Evolutionary conservation across 1,284 basidiomycete genomes (phyloP), one percentile per base, ranked within the genome.

Genomic region (Termitomyces sp.): DNA sequence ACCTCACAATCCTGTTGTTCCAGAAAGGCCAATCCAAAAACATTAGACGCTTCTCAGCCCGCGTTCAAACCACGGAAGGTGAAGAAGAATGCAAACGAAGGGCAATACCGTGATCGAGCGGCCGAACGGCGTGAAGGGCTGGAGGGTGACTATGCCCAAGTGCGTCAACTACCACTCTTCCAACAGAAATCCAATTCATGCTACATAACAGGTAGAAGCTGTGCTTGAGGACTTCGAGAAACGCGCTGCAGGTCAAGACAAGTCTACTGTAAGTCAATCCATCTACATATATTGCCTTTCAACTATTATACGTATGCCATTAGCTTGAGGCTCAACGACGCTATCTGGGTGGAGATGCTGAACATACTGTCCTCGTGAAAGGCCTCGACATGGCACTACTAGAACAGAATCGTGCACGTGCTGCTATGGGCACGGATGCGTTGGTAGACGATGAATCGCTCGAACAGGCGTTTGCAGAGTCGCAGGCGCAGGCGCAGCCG

Each of bases 331-430:
- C 84, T 53, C 82, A 91, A 65, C 79, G 92, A 41, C 77, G 77
- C 42, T 93, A 91, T 66, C 79, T 95, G 1, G 93, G 93, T n/a
- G 92, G 92, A 33, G 92, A 96, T 67, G 81, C 83, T 39, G 80
- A 86, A 50, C 91, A 95, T 66, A 85, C 88, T 3, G 81, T 94
- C 43, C 80, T 94, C 3, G 91, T 94, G 38, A 95, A 93, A 62
- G 91, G 93, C n/a, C 82, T 97, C 31, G 93, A 97, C 64, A 81
- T 86, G 64, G 85, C 91, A 0, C 78, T 96, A 3, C 74, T 97
- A 7, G 89, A 93, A 61, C 87, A 91, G 62, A 85, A 91, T 59
- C 91, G 84, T 68, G 88, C 89, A 0, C 80, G 80, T 11, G 70
- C 68, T 0, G 75, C 78, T 8, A 37, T 53, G 34, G 46, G 35